A percentile compares a stretch with the other conserved stretches of the same genome.
Conservation (phyloP, 495 filamentous ascomycete genomes). For the Cercophora samala region DNA sequence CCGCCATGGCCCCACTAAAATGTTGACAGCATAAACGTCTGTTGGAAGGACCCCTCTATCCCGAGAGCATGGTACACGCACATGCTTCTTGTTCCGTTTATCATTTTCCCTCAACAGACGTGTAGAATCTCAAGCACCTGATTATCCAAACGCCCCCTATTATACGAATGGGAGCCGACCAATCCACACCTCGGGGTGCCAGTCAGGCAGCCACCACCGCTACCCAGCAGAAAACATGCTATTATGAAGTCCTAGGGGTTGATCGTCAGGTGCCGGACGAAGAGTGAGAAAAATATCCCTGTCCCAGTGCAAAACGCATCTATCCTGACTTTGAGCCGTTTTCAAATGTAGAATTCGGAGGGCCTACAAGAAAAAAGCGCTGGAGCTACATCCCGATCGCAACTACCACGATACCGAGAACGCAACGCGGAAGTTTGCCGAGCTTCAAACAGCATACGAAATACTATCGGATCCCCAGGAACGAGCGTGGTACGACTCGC, state of each 20-base stretch:
- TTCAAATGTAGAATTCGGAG: slow-evolving; percentile 73
- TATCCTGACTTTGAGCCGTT: slow-evolving; percentile 12
- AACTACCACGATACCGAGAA: slow-evolving; percentile 84
- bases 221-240: slow-evolving; percentile 63
- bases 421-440: slow-evolving; percentile 81
- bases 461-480: slow-evolving; percentile 94
- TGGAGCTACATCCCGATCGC: slow-evolving; percentile 92
- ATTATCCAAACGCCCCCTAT: background rate
- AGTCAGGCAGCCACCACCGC: slow-evolving; percentile 19
- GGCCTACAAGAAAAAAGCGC: slow-evolving; percentile 83
- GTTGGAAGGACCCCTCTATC: background rate
- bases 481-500: slow-evolving; percentile 95
- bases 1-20: slow-evolving; percentile 8
- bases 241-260: slow-evolving; percentile 84
- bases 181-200: slow-evolving; percentile 56
- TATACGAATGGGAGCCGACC: slow-evolving; percentile 71
- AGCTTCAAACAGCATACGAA: slow-evolving; percentile 90
- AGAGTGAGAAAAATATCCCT: slow-evolving; percentile 58
- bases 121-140: background rate
- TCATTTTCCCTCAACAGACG: background rate
- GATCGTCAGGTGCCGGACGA: slow-evolving; percentile 70
- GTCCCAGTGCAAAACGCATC: background rate
- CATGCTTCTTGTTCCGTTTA: background rate
- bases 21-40: background rate
- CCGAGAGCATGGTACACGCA: background rate